Conservation (phyloP, 257 asterid genomes). For the Solanum sparsipilum region DNA sequence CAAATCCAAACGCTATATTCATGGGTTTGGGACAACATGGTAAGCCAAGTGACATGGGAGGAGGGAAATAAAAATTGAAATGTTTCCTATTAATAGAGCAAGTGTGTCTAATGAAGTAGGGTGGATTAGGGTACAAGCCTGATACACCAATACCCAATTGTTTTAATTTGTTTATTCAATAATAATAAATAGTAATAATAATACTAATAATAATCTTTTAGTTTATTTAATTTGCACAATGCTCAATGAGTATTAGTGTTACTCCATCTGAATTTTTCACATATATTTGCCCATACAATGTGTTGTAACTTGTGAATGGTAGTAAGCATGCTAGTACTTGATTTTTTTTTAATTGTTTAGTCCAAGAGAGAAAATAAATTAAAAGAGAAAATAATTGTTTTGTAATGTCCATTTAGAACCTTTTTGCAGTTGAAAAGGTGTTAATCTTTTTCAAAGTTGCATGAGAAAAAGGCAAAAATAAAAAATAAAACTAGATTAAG, state of each 20-base stretch:
- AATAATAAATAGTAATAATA: neutral
- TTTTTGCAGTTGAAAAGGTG: slow-evolving; percentile 32
- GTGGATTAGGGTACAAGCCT: slow-evolving; percentile 28
- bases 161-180: slow-evolving; percentile 6
- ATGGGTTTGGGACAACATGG: slow-evolving; percentile 33
- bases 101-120: slow-evolving; percentile 26
- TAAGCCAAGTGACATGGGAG: slow-evolving; percentile 32
- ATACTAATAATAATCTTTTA: neutral
- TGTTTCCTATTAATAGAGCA: slow-evolving; percentile 48
- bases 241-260: slow-evolving; percentile 20
- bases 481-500: neutral
- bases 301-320: neutral
- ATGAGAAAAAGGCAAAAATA: slow-evolving; percentile 7
- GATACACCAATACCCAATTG: slow-evolving; percentile 24
- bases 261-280: slow-evolving; percentile 7
- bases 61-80: slow-evolving; percentile 21
- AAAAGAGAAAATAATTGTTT: neutral
- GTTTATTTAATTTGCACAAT: slow-evolving; percentile 29
- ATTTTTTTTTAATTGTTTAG: neutral
- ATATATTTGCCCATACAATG: slow-evolving; percentile 11
- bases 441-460: slow-evolving; percentile 32
- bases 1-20: neutral
- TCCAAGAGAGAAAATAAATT: neutral
- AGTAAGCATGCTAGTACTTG: slow-evolving; percentile 23
- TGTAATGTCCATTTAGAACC: slow-evolving; percentile 18